Base-by-base conservation (phyloP, 176 grass and related monocot genomes). In the Oryza longistaminata region DNA sequence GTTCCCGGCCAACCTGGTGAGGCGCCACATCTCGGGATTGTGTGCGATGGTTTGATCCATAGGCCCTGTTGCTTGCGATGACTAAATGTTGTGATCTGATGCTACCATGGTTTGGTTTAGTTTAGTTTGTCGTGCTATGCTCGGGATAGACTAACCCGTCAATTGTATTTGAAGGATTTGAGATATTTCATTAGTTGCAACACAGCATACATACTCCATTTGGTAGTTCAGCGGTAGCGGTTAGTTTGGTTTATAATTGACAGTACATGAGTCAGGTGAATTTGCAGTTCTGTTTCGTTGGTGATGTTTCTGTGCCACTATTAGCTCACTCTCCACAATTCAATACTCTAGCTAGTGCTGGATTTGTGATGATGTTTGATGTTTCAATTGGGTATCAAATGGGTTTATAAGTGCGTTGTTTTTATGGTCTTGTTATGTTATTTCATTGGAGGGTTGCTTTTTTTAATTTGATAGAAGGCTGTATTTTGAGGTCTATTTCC, bases 1-100 rank as follows among this genome's bases (percentile, higher is more conserved):
- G 19, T 90, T 93, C 78, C 93, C 93, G 37, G 70, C 86, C 22
- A 95, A 94, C 90, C 87, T 95, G 83, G 96, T 95, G 75, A 94
- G 86, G 13, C 60, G 49, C 71, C 11, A 42, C 37, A 44, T 73
- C 68, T 79, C 67, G 53, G 33, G 22, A 4, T 55, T 72, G n/a
- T 35, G n/a, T 35, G 21, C 22, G 55, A 61, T 61, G 55, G 21
- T 22, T 61, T 61, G 55, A 61, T 60, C 22, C 21, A 21, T 40
- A 43, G 2, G 33, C 13, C 3, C 19, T 33, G 16, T 52, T 72
- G 14, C 14, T 70, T 43, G 79, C 8, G 34, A 71, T 48, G 9
- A 15, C 62, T 61, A 12, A 67, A 66, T 50, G 50, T n/a, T 55
- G 52, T 35, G 66, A 75, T 87, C 75, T 74, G 25, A 4, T 58